Evolutionary conservation across 73 alveolate genomes (phyloP), one percentile per base, ranked within the genome.

Genomic region (Paramecium pentaurelia): DNA sequence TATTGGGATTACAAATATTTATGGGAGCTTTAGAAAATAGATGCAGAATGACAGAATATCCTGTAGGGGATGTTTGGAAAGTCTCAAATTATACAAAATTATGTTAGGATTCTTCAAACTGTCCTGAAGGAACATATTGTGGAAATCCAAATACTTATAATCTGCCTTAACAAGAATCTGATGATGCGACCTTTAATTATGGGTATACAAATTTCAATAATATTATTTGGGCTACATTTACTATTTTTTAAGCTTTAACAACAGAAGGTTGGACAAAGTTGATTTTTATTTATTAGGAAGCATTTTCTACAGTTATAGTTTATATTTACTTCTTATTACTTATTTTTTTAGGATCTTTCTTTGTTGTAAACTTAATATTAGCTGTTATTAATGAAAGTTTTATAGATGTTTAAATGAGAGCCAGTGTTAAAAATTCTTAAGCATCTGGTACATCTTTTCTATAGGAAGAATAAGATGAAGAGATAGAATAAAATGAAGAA

Each of bases 331-430:
- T 93, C 80, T 27, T 71, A 6, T 32, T 93, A 22, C 85, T 95
- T 1, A 94, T 93, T n/a, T 44, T 93, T 18, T 49, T 77, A 30
- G 96, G 97, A 28, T 45, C 96, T 4, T 92, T 94, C 86, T 93
- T 95, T 71, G 71, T 95, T 8, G 85, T 95, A 71, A 94, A 95
- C 49, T 42, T 95, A 71, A 94, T 95, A 36, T 85, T 95, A 75
- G 98, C 96, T 45, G 97, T 95, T 64, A 92, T 95, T 47, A 88
- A 87, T 77, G 96, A 95, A 0, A 88, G 92, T 88, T 88, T 88
- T 75, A 14, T 54, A 16, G 60, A 36, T 36, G 36, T 68, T 40
- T 73, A 36, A 36, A 36, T 16, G 38, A 73, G 32, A 73, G 38
- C 87, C 16, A 36, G 34, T 36, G 4, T 37, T 38, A 37, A 73